Evolutionary conservation across 1,284 basidiomycete species (phyloP).

Genomic region (Ceratobasidium sp.): DNA sequence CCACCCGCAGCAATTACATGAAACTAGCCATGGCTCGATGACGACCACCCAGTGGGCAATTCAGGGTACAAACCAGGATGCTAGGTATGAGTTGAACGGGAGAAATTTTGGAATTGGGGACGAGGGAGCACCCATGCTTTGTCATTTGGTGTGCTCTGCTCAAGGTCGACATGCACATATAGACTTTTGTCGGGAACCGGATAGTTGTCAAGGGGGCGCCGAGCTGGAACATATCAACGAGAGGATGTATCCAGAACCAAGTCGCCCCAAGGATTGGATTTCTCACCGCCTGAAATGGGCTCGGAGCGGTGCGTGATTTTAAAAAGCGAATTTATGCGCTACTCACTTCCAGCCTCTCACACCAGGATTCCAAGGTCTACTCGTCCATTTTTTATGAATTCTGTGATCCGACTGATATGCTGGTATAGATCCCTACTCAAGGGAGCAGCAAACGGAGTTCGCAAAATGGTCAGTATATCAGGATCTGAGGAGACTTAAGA

Average conservation of each 20-base stretch:
- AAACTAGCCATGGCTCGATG: slow-evolving; percentile 70
- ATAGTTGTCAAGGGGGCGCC: slow-evolving; percentile 52
- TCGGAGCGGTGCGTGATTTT: slow-evolving; percentile 49
- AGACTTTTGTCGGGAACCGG: slow-evolving; percentile 59
- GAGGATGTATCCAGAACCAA: slow-evolving; percentile 57
- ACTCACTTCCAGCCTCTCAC: neutral
- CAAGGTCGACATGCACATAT: slow-evolving; percentile 64
- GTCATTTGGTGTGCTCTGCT: slow-evolving; percentile 61
- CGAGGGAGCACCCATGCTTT: slow-evolving; percentile 68
- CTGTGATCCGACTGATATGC: no score
- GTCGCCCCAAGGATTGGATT: slow-evolving; percentile 60
- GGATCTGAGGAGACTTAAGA: neutral
- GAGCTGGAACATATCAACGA: slow-evolving; percentile 58
- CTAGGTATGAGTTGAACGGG: slow-evolving; percentile 59
- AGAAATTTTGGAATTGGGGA: slow-evolving; percentile 62
- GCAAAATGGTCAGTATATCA: slow-evolving; percentile 58
- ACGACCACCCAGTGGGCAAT: slow-evolving; percentile 62
- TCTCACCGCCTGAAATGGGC: slow-evolving; percentile 63
- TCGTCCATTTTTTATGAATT: neutral
- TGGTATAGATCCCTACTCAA: slow-evolving; percentile 61
- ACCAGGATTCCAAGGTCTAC: slow-evolving; percentile 13
- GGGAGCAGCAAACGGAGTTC: slow-evolving; percentile 60
- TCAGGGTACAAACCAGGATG: slow-evolving; percentile 57
- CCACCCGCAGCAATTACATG: slow-evolving; percentile 64
- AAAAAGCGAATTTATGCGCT: no score